Conservation (phyloP, 192 early-diverging fungal genomes). For the Backusella tarrabulga region DNA sequence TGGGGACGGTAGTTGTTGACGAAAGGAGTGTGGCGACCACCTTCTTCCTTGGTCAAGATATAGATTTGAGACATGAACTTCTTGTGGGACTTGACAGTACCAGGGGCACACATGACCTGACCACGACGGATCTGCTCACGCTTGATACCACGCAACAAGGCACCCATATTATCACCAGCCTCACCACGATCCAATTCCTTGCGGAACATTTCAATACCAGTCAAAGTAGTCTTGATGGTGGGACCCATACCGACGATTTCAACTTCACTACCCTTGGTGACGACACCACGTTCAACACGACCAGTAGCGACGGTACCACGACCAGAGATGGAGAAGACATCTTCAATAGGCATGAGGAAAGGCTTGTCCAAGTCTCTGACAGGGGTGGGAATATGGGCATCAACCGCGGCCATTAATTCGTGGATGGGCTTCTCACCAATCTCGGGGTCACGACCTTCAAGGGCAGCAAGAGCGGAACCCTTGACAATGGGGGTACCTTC, state of each 20-base stretch:
- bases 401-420: conserved; percentile 93
- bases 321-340: conserved; percentile 97
- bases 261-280: conserved; percentile 92
- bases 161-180: conserved; percentile 99
- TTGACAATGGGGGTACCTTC: conserved; percentile 88
- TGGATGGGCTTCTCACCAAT: conserved; percentile 86
- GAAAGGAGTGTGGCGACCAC: conserved; percentile 97
- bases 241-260: conserved; percentile 95
- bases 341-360: conserved; percentile 98
- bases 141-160: conserved; percentile 95
- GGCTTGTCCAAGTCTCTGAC: conserved; percentile 95
- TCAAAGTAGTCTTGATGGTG: conserved; percentile 89
- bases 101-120: conserved; percentile 89
- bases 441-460: conserved; percentile 88
- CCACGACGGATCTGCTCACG: conserved; percentile 95
- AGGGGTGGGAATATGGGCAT: conserved; percentile 89
- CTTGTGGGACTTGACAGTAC: conserved; percentile 92
- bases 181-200: conserved; percentile 97
- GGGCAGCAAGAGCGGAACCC: conserved; percentile 93
- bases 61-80: conserved; percentile 94
- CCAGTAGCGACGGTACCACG: conserved; percentile 97
- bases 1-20: conserved; percentile 97
- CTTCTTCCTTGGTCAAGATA: conserved; percentile 96
- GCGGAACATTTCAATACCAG: conserved; percentile 99
- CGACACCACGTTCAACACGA: conserved; percentile 90